These are phyloP conservation scores for Trichosporon ovoides DNA, from an alignment of 1,284 basidiomycete species.

Conservation along the genomic window DNA sequence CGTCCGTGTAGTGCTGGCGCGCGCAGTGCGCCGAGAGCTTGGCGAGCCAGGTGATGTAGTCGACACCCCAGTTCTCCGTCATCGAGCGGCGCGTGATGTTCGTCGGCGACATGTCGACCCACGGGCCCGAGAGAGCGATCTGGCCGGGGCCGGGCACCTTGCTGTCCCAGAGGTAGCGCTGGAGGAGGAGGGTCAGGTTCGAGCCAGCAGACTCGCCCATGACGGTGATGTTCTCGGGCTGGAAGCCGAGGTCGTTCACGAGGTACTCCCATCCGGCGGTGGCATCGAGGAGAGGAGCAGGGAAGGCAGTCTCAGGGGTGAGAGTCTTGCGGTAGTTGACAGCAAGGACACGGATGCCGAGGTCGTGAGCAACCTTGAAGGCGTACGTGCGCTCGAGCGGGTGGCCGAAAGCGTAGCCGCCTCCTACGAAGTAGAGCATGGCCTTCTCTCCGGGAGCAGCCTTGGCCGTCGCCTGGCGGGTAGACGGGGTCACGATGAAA, in stretches of 20 bases:
- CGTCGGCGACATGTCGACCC: conserved; percentile 10
- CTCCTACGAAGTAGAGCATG: conserved; percentile 7
- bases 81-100: neutral
- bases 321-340: conserved; percentile 19
- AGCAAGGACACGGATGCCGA: conserved; percentile 13
- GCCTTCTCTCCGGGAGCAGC: conserved; percentile 5
- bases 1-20: conserved; percentile 8
- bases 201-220: conserved; percentile 17
- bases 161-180: conserved; percentile 6
- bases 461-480: neutral
- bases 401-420: conserved; percentile 16
- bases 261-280: conserved; percentile 17
- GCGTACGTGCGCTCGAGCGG: conserved; percentile 12
- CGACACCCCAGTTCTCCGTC: conserved; percentile 7
- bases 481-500: conserved; percentile 4
- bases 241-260: conserved; percentile 9
- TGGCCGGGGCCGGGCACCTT: neutral
- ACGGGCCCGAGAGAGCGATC: conserved; percentile 11
- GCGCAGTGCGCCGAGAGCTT: neutral
- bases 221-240: conserved; percentile 12
- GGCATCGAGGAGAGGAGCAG: conserved; percentile 18
- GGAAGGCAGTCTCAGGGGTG: conserved; percentile 3
- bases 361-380: conserved; percentile 5
- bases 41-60: conserved; percentile 11
- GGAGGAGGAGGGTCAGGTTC: conserved; percentile 11